Evolutionary conservation across 345 rosid genomes (phyloP).

Genomic region (Gossypium herbaceum): DNA sequence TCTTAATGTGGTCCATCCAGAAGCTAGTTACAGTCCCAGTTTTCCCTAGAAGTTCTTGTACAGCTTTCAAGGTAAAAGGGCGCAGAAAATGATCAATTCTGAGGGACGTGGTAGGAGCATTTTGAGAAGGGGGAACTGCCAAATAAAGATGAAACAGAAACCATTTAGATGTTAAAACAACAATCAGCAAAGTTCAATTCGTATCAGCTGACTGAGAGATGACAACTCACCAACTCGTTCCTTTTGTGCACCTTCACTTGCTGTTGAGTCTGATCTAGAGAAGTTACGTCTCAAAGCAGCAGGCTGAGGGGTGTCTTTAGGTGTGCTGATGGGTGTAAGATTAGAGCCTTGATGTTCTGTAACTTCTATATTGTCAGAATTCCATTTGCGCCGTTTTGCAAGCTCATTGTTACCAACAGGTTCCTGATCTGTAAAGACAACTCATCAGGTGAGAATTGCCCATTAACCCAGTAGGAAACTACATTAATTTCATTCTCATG

Average conservation of each 20-base stretch:
- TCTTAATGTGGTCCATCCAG: constrained; percentile 98
- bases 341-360: constrained; percentile 52
- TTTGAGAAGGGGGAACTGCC: constrained; percentile 87
- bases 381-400: constrained; percentile 88
- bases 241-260: constrained; percentile 62
- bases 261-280: constrained; percentile 38
- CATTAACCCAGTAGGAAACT: background rate
- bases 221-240: constrained; percentile 77
- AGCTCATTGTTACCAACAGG: constrained; percentile 55
- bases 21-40: constrained; percentile 72
- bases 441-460: background rate
- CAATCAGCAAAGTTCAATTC: background rate
- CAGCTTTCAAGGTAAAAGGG: constrained; percentile 95
- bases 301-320: constrained; percentile 40
- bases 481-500: background rate
- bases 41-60: constrained; percentile 88
- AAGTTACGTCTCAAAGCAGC: constrained; percentile 42
- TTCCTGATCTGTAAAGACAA: constrained; percentile 58
- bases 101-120: constrained; percentile 72
- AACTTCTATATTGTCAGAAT: constrained; percentile 57
- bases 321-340: constrained; percentile 51
- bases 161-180: constrained; percentile 1
- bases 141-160: constrained; percentile 11
- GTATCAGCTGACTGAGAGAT: background rate
- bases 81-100: constrained; percentile 86